These are phyloP conservation scores for Quercus suber DNA, from an alignment of 306 rosid species.

Conservation along the genomic window DNA sequence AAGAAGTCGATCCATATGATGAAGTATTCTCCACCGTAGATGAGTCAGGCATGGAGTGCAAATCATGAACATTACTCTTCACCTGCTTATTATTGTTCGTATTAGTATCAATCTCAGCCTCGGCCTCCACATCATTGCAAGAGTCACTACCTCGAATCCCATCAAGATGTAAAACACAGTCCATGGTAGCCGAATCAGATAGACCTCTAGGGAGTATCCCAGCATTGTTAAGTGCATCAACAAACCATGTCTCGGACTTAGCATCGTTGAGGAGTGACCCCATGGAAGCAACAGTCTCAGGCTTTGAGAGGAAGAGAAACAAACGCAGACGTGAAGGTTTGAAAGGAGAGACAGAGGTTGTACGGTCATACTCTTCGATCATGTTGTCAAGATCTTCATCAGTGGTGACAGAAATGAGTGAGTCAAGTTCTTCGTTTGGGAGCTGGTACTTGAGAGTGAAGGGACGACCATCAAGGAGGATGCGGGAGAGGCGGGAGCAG, in stretches of 20 bases:
- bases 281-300: conserved; percentile 76
- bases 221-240: conserved; percentile 78
- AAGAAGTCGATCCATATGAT: conserved; percentile 54
- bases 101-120: background rate
- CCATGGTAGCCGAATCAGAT: conserved; percentile 65
- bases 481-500: conserved; percentile 55
- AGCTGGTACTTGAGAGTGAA: conserved; percentile 86
- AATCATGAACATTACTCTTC: conserved; percentile 41
- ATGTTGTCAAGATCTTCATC: conserved; percentile 92
- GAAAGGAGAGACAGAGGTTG: conserved; percentile 28
- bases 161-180: conserved; percentile 52
- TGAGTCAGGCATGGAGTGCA: conserved; percentile 47
- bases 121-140: conserved; percentile 61
- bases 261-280: conserved; percentile 77
- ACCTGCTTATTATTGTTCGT: conserved; percentile 34
- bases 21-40: conserved; percentile 57
- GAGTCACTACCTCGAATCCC: conserved; percentile 51
- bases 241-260: conserved; percentile 92
- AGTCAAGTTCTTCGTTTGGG: conserved; percentile 80
- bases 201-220: conserved; percentile 46
- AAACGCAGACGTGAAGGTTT: conserved; percentile 67
- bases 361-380: conserved; percentile 85
- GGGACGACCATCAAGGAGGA: conserved; percentile 70
- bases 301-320: conserved; percentile 67
- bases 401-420: conserved; percentile 63